Conservation (phyloP, 768 basidiomycete species). For the Peribolospora baueri region DNA sequence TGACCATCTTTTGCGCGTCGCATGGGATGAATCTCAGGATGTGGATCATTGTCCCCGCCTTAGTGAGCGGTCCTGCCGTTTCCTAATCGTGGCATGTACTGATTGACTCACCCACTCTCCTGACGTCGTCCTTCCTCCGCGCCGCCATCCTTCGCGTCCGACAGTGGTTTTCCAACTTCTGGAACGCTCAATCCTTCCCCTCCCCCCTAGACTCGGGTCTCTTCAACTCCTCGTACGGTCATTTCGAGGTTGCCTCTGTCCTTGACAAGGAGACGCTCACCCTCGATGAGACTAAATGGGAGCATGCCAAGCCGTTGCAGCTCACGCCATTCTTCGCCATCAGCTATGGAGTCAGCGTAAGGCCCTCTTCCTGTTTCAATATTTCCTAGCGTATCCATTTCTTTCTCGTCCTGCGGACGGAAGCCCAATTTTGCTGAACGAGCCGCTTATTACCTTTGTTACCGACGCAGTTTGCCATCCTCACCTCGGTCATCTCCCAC, state of each 20-base stretch:
- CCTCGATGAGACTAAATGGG: constrained; percentile 13
- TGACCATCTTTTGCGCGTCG: too few species aligned
- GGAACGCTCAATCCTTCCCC: constrained; percentile 13
- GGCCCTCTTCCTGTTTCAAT: too few species aligned
- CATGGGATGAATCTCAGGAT: constrained; percentile 4
- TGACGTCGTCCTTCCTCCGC: too few species aligned
- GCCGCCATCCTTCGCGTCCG: too few species aligned
- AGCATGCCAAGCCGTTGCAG: constrained; percentile 9
- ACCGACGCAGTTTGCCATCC: constrained; percentile 11
- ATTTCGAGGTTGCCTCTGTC: constrained; percentile 14
- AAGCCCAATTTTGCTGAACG: too few species aligned
- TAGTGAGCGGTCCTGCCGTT: not conserved
- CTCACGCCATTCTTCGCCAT: constrained; percentile 14
- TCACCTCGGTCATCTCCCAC: constrained; percentile 12
- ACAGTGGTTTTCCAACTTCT: constrained; percentile 12
- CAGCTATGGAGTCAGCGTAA: constrained; percentile 10
- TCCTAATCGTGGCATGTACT: too few species aligned
- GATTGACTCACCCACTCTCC: too few species aligned
- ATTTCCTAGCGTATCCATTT: too few species aligned
- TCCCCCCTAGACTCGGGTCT: constrained; percentile 13
- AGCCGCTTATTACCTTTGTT: too few species aligned
- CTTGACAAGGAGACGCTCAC: constrained; percentile 12
- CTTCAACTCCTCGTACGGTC: constrained; percentile 12
- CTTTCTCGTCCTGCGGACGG: too few species aligned
- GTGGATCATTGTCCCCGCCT: constrained; percentile 14